Evolutionary conservation across 2,329 filamentous ascomycete species (phyloP).

Genomic region (Colletotrichum zoysiae): DNA sequence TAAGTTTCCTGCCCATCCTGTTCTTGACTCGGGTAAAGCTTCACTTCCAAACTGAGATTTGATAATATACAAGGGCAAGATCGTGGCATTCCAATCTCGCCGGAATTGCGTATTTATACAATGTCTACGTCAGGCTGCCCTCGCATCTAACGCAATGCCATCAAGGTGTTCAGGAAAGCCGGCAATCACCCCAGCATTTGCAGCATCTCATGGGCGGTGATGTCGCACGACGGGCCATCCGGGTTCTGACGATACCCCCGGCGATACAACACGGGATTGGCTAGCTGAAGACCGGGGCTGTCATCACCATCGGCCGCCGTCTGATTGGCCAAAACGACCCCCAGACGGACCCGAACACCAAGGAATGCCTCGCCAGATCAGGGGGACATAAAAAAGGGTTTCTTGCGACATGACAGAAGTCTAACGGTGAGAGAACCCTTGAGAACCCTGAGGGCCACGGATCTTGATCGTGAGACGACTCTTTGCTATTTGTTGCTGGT

Average conservation of each 20-base stretch:
- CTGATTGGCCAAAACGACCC: conserved; percentile 24
- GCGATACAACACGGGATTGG: conserved; percentile 35
- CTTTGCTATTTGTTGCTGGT: background rate
- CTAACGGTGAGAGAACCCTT: conserved; percentile 10
- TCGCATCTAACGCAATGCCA: conserved; percentile 7
- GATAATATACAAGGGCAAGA: background rate
- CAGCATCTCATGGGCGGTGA: background rate
- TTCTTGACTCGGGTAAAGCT: background rate
- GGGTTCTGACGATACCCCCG: conserved; percentile 28
- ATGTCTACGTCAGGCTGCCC: background rate
- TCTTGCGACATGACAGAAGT: conserved; percentile 14
- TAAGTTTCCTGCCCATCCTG: conserved; percentile 34
- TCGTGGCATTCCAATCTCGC: background rate
- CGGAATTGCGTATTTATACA: conserved; percentile 8
- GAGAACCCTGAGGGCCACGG: conserved; percentile 28
- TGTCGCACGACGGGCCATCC: conserved; percentile 28
- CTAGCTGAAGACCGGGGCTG: conserved; percentile 19
- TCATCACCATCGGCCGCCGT: conserved; percentile 33
- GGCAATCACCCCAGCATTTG: background rate
- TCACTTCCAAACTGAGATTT: background rate
- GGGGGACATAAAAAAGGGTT: conserved; percentile 20
- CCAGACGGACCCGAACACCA: conserved; percentile 2
- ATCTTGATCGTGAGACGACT: background rate
- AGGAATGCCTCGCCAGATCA: conserved; percentile 6
- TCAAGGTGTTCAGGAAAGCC: conserved; percentile 27